Evolutionary conservation across 1,284 basidiomycete genomes (phyloP).

Genomic region (Neonothopanus nambi): DNA sequence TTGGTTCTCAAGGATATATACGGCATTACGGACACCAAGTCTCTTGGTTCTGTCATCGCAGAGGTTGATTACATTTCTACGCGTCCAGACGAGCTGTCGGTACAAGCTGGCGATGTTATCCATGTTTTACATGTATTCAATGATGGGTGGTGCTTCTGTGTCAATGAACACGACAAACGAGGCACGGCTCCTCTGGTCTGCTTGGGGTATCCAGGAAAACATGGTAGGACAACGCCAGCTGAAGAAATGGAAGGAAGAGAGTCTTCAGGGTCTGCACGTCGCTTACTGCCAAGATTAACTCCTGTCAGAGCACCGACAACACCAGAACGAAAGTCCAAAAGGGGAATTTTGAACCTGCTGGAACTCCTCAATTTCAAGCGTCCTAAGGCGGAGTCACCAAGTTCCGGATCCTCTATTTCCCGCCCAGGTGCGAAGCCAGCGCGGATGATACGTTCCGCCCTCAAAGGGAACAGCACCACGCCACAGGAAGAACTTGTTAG

Average conservation of each 20-base stretch:
- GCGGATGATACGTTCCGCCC: too few relatives aligned
- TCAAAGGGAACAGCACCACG: too few relatives aligned
- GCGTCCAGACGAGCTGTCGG: background rate
- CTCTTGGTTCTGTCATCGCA: background rate
- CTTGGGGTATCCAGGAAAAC: background rate
- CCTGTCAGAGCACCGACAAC: too few relatives aligned
- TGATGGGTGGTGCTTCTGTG: background rate
- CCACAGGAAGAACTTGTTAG: too few relatives aligned
- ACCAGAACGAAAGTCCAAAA: background rate
- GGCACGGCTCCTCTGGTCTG: background rate
- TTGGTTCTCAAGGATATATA: background rate
- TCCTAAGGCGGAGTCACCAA: background rate
- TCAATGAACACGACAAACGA: background rate
- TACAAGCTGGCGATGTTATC: background rate
- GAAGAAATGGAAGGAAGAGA: background rate
- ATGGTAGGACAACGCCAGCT: too few relatives aligned
- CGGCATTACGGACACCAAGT: background rate
- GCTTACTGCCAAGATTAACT: too few relatives aligned
- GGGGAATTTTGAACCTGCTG: background rate
- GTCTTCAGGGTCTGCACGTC: too few relatives aligned
- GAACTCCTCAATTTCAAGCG: background rate
- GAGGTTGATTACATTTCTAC: background rate
- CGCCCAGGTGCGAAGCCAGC: too few relatives aligned
- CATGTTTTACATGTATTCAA: background rate
- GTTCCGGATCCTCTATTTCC: background rate